A percentile compares a stretch with the other conserved stretches of the same genome.
Conservation (phyloP, 176 grass and related monocot species). For the Oryza australiensis region DNA sequence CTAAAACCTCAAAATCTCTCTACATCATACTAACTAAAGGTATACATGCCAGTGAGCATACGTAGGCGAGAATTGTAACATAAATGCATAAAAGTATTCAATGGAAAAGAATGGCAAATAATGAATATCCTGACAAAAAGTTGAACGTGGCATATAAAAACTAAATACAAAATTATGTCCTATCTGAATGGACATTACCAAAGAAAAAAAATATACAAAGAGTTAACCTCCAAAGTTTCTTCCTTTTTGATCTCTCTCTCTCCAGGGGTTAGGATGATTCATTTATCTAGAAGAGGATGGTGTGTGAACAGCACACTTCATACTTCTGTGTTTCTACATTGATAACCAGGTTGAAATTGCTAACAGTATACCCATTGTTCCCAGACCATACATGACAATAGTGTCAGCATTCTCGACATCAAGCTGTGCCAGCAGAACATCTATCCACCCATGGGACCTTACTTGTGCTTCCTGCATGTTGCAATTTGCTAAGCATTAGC, state of each 20-base stretch:
- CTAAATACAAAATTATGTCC: slow-evolving; percentile 33
- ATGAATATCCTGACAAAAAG: not conserved
- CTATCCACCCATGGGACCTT: slow-evolving; percentile 59
- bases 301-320: slow-evolving; percentile 4
- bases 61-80: slow-evolving; percentile 25
- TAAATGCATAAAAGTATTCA: slow-evolving; percentile 1
- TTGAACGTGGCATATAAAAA: not conserved
- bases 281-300: slow-evolving; percentile 25
- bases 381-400: slow-evolving; percentile 72
- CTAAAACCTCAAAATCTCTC: not conserved
- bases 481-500: slow-evolving; percentile 47
- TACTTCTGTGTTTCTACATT: slow-evolving; percentile 42
- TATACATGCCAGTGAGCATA: not conserved
- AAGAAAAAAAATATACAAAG: slow-evolving; percentile 11
- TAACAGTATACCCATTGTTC: slow-evolving; percentile 72
- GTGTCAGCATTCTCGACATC: slow-evolving; percentile 64
- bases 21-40: not conserved
- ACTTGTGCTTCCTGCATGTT: slow-evolving; percentile 56
- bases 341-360: slow-evolving; percentile 83
- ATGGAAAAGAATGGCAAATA: not conserved
- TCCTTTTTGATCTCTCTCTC: not conserved
- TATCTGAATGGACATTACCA: not conserved
- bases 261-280: slow-evolving; percentile 1
- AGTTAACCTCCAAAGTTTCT: slow-evolving; percentile 17
- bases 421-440: slow-evolving; percentile 52